These are phyloP conservation scores for Eutrema japonicum DNA, from an alignment of 345 rosid species.

Conservation along the genomic window DNA sequence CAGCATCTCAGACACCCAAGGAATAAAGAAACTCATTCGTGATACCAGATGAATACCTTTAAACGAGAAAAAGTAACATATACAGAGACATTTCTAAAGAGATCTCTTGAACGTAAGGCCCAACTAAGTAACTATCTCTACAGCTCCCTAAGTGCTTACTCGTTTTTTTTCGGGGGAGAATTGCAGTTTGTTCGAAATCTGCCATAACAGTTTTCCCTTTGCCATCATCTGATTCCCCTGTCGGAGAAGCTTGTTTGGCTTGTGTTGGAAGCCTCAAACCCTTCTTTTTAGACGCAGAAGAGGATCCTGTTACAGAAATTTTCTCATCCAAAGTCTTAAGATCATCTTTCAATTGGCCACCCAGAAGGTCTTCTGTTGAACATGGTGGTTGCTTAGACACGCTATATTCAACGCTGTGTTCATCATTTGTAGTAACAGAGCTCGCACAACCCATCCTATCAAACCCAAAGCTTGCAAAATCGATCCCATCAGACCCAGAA, in stretches of 20 bases:
- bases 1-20: slow-evolving; percentile 7
- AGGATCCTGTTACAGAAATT: slow-evolving; percentile 28
- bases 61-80: background rate
- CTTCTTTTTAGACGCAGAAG: slow-evolving; percentile 42
- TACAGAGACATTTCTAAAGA: background rate
- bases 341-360: slow-evolving; percentile 19
- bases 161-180: background rate
- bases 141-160: slow-evolving; percentile 27
- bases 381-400: slow-evolving; percentile 40
- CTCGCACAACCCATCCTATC: slow-evolving; percentile 62
- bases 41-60: slow-evolving; percentile 9
- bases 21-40: slow-evolving; percentile 5
- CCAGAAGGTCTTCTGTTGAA: slow-evolving; percentile 26
- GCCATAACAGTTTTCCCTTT: slow-evolving; percentile 36
- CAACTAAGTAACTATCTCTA: slow-evolving; percentile 11
- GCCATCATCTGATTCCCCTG: slow-evolving; percentile 35
- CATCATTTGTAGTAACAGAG: slow-evolving; percentile 18
- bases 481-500: slow-evolving; percentile 5
- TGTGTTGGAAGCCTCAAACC: slow-evolving; percentile 42
- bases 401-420: slow-evolving; percentile 38
- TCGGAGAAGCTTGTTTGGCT: slow-evolving; percentile 36
- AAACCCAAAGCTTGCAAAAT: slow-evolving; percentile 41
- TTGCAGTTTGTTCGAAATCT: slow-evolving; percentile 2
- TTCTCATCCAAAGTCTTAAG: slow-evolving; percentile 22
- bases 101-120: slow-evolving; percentile 9